Evolutionary conservation across 179 eudicot species (phyloP).

Genomic region (Pouteria campechiana): DNA sequence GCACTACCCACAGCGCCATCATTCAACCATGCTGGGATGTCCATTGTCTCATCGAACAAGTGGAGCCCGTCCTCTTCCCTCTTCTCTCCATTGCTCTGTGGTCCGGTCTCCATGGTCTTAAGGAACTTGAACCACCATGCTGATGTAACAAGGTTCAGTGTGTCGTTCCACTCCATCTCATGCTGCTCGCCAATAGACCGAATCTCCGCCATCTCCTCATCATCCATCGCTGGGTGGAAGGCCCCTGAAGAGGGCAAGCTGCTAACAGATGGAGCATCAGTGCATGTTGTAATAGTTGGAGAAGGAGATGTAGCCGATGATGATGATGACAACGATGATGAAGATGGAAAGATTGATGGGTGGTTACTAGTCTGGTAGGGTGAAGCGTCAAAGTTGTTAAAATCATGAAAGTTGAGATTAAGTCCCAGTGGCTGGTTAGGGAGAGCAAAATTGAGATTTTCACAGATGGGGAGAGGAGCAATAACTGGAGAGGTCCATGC

Average conservation of each 20-base stretch:
- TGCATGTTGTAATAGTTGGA: constrained; percentile 10
- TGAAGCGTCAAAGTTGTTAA: constrained; percentile 18
- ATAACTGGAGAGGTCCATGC: constrained; percentile 4
- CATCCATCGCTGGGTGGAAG: constrained; percentile 50
- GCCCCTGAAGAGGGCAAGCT: neutral
- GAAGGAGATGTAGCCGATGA: constrained; percentile 28
- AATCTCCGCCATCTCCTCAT: constrained; percentile 59
- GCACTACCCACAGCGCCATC: constrained; percentile 28
- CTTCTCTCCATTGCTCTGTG: constrained; percentile 6
- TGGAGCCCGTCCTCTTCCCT: constrained; percentile 1
- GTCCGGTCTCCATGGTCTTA: constrained; percentile 24
- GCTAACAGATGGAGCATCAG: neutral
- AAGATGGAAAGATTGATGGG: constrained; percentile 14
- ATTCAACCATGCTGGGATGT: constrained; percentile 58
- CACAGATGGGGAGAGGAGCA: constrained; percentile 9
- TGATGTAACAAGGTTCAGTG: constrained; percentile 54
- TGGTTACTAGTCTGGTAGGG: constrained; percentile 6
- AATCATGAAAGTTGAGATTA: constrained; percentile 43
- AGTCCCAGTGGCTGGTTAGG: constrained; percentile 40
- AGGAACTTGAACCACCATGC: constrained; percentile 73
- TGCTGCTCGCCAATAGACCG: constrained; percentile 63
- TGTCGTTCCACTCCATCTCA: constrained; percentile 81
- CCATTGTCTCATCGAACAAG: constrained; percentile 41
- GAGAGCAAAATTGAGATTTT: constrained; percentile 16
- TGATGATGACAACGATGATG: constrained; percentile 10